Percentiles rank a stretch among this genome's conserved stretches.
Evolutionary conservation across 768 basidiomycete genomes (phyloP).

Genomic region (Mycena epipterygia): DNA sequence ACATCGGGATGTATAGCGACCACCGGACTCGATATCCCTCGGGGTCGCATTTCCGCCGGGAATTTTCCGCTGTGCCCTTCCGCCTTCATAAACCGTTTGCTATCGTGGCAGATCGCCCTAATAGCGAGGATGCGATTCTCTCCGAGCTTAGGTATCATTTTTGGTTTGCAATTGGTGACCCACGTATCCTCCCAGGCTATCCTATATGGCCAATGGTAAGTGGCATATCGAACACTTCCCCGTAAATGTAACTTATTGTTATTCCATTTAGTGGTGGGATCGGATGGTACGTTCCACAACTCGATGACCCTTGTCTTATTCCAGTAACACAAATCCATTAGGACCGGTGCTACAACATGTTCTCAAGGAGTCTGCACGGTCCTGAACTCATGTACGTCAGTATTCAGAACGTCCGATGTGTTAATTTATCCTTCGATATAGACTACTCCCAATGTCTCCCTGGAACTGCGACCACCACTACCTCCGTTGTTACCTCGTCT

Average conservation of each 20-base stretch:
- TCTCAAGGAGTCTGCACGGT: slow-evolving; percentile 59
- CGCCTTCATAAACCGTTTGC: slow-evolving; percentile 11
- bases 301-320: neutral
- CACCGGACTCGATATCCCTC: neutral
- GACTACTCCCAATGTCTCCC: slow-evolving; percentile 68
- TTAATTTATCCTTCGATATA: slow-evolving; percentile 29
- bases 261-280: slow-evolving; percentile 54
- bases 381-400: slow-evolving; percentile 57
- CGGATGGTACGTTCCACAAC: slow-evolving; percentile 56
- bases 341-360: slow-evolving; percentile 66
- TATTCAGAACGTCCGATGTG: neutral
- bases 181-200: slow-evolving; percentile 15
- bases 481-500: slow-evolving; percentile 30
- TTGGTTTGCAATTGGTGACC: neutral
- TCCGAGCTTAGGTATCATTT: neutral
- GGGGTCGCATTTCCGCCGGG: slow-evolving; percentile 7
- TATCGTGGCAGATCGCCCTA: neutral
- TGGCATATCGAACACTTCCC: neutral
- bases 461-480: slow-evolving; percentile 45
- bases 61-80: slow-evolving; percentile 18
- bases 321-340: slow-evolving; percentile 33
- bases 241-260: neutral
- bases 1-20: slow-evolving; percentile 14
- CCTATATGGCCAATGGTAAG: slow-evolving; percentile 28
- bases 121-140: slow-evolving; percentile 24